phyloP scores from a whole-genome alignment of 768 basidiomycete species.

The Paxillus involutus region DNA sequence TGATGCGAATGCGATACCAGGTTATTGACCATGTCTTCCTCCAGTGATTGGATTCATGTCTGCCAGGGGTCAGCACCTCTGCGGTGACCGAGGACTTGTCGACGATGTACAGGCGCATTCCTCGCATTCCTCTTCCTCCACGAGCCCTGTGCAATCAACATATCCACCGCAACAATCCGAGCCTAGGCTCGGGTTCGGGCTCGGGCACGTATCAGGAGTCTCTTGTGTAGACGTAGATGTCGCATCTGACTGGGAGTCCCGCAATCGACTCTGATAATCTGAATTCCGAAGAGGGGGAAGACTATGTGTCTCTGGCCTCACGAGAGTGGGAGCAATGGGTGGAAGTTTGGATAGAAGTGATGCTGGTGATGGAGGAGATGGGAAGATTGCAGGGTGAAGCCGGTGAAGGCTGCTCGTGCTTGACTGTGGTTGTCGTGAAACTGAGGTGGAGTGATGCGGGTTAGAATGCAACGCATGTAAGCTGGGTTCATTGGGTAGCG shows the following conservation, averaged over 20 bases:
- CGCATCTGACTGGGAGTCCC: neutral
- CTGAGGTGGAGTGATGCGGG: neutral
- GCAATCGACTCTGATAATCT: neutral
- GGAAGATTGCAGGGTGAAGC: slow-evolving; percentile 28
- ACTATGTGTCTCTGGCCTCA: neutral
- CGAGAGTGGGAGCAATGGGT: neutral
- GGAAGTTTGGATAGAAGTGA: neutral
- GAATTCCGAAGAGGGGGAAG: neutral
- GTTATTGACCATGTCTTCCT: neutral
- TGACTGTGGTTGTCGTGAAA: slow-evolving; percentile 6
- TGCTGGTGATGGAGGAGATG: slow-evolving; percentile 22
- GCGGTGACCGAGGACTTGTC: neutral
- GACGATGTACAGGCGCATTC: neutral
- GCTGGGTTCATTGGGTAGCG: slow-evolving; percentile 2
- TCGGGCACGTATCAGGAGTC: slow-evolving; percentile 12
- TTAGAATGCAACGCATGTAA: neutral
- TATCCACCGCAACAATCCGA: slow-evolving; percentile 53
- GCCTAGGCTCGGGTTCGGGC: slow-evolving; percentile 30
- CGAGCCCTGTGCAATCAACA: slow-evolving; percentile 46
- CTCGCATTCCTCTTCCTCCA: slow-evolving; percentile 25
- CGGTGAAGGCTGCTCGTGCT: slow-evolving; percentile 17
- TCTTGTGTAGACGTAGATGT: neutral
- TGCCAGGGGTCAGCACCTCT: neutral
- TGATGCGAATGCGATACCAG: neutral
- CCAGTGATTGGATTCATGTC: neutral